These are phyloP conservation scores for Calonectria hongkongensis DNA, from an alignment of 2,329 filamentous ascomycete species.

Conservation along the genomic window DNA sequence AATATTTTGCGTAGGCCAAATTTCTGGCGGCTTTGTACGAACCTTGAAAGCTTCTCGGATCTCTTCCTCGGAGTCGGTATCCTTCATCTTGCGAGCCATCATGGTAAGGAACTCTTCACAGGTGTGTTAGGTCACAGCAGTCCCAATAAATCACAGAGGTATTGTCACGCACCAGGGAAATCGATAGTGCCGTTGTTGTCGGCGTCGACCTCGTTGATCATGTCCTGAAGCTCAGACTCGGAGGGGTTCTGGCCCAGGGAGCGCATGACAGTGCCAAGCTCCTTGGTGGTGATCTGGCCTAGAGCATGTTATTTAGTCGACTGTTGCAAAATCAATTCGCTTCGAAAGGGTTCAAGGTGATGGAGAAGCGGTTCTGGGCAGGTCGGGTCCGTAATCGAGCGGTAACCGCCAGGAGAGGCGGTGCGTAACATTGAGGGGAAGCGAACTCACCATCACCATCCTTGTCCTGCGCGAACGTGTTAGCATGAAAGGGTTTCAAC, in stretches of 20 bases:
- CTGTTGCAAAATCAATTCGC: constrained; percentile 37
- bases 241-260: constrained; percentile 93
- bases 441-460: constrained; percentile 88
- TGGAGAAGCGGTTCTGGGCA: constrained; percentile 27
- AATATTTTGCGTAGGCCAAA: constrained; percentile 6
- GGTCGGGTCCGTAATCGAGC: constrained; percentile 42
- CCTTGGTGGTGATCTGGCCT: constrained; percentile 96
- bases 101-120: constrained; percentile 89
- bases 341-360: constrained; percentile 25
- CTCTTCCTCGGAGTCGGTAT: constrained; percentile 93
- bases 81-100: constrained; percentile 97
- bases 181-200: constrained; percentile 96
- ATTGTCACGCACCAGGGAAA: constrained; percentile 82
- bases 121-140: constrained; percentile 43
- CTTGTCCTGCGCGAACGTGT: constrained; percentile 79
- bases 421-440: constrained; percentile 42
- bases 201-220: constrained; percentile 95
- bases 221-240: constrained; percentile 92
- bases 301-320: constrained; percentile 50
- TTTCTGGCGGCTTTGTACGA: constrained; percentile 6
- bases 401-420: constrained; percentile 31
- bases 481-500: constrained; percentile 48
- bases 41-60: constrained; percentile 94
- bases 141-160: background rate
- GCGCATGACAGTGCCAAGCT: constrained; percentile 92